phyloP scores from a whole-genome alignment of 1,284 basidiomycete genomes.

The Ceratobasidium sp. region DNA sequence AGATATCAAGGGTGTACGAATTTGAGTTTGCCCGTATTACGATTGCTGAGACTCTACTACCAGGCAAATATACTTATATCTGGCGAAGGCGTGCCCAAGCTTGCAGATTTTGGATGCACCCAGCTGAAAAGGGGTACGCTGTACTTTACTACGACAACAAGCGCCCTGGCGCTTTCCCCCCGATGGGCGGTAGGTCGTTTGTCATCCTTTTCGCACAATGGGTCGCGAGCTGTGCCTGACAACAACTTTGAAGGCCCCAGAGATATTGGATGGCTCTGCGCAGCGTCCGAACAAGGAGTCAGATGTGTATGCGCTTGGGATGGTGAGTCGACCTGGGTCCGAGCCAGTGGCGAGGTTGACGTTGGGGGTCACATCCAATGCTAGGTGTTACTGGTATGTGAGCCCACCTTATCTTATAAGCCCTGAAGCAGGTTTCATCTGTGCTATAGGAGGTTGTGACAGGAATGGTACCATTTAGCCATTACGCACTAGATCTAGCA shows the following conservation, averaged over 20 bases:
- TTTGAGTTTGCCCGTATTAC: too few species aligned
- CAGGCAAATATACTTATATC: conserved; percentile 2
- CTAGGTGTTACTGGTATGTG: neutral
- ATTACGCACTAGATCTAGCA: neutral
- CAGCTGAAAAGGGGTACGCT: neutral
- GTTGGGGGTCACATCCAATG: neutral
- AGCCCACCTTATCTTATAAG: neutral
- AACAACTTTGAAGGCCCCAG: neutral
- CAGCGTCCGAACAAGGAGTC: neutral
- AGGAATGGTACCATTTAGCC: neutral
- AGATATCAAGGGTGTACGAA: conserved; percentile 6
- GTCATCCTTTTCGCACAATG: too few species aligned
- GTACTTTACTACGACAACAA: neutral
- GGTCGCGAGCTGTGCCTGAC: too few species aligned
- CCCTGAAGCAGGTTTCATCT: neutral
- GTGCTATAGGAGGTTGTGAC: neutral
- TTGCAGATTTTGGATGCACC: conserved; percentile 7
- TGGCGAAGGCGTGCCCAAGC: too few species aligned
- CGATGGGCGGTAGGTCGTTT: conserved; percentile 1
- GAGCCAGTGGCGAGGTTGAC: neutral
- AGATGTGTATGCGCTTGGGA: conserved; percentile 28
- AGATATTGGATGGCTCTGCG: neutral
- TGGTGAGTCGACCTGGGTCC: conserved; percentile 2
- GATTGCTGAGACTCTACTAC: too few species aligned
- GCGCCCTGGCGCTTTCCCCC: neutral